Evolutionary conservation across 2,329 filamentous ascomycete genomes (phyloP).

Genomic region (Chrysosporium keratinophilum): DNA sequence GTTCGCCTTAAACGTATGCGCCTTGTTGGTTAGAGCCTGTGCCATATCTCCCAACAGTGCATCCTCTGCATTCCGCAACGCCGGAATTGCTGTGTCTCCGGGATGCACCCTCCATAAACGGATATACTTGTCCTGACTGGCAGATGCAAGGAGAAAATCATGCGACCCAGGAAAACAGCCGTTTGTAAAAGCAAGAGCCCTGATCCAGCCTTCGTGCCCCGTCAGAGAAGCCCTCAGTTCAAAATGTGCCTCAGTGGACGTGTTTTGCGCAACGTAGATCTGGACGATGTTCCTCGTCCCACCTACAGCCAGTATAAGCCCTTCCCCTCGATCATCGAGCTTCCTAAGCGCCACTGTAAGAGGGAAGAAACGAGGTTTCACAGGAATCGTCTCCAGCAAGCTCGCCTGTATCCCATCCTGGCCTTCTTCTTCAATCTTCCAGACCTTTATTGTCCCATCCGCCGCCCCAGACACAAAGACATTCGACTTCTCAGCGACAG

Average conservation of each 20-base stretch:
- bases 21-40: slow-evolving; percentile 77
- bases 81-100: slow-evolving; percentile 53
- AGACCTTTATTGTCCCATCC: slow-evolving; percentile 54
- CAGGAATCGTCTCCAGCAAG: slow-evolving; percentile 60
- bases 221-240: slow-evolving; percentile 63
- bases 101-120: slow-evolving; percentile 79
- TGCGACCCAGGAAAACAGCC: slow-evolving; percentile 31
- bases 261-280: slow-evolving; percentile 54
- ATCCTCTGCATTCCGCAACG: slow-evolving; percentile 30
- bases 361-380: slow-evolving; percentile 71
- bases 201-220: slow-evolving; percentile 91
- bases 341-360: slow-evolving; percentile 60
- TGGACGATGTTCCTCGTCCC: slow-evolving; percentile 78
- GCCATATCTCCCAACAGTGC: slow-evolving; percentile 38
- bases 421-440: slow-evolving; percentile 47
- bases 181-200: slow-evolving; percentile 66
- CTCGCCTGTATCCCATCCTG: slow-evolving; percentile 29
- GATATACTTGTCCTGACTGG: slow-evolving; percentile 95
- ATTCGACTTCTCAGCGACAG: slow-evolving; percentile 36
- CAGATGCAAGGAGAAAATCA: slow-evolving; percentile 77
- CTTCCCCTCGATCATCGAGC: slow-evolving; percentile 38
- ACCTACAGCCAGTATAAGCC: slow-evolving; percentile 64
- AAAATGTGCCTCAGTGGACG: slow-evolving; percentile 43
- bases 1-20: slow-evolving; percentile 59
- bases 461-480: slow-evolving; percentile 52